Evolutionary conservation across 2,329 filamentous ascomycete genomes (phyloP), one percentile per base, ranked within the genome.

Genomic region (Rosellinia necatrix): DNA sequence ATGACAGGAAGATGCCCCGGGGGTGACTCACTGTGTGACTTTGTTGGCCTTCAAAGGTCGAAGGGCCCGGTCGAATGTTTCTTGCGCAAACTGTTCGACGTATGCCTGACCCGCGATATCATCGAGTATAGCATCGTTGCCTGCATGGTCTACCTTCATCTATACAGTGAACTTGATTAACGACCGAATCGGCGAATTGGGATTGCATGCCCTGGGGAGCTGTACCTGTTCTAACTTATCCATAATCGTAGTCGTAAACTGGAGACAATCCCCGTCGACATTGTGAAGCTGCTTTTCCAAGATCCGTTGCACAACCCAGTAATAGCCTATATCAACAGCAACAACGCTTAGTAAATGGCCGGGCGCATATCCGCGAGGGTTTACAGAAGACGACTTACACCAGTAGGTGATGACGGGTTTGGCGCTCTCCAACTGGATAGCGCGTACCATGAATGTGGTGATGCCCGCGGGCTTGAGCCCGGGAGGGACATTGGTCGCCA

Each of bases 361-460:
- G 2, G 10, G 35, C 44, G 8, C 19, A 13, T 25, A n/a, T 12
- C 10, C 49, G 24, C 19, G 4, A 43, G 9, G 1, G 13, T 25
- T 5, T 22, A 42, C 7, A 29, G 19, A 32, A 46, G 8, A 19
- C 82, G 88, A 70, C 60, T 30, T 82, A 96, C 93, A 94, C 92
- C 93, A 97, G 74, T 97, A 99, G 61, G 92, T 83, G 64, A 97
- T 83, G 57, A 94, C 90, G 7, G 94, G 94, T 74, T 93, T 94
- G 69, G 87, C 84, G 56, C 82, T 82, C 71, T 93, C 89, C 44
- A 99, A 83, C 77, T 99, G 93, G 30, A 85, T 83, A 29, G 91
- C 93, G 68, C 93, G 86, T 51, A 87, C 82, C 60, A 92, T 87
- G 73, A 96, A 97, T 58, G 91, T 90, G 63, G 85, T 86, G 69